Conservation (phyloP, 1,284 basidiomycete genomes). For the Melampsora americana region DNA sequence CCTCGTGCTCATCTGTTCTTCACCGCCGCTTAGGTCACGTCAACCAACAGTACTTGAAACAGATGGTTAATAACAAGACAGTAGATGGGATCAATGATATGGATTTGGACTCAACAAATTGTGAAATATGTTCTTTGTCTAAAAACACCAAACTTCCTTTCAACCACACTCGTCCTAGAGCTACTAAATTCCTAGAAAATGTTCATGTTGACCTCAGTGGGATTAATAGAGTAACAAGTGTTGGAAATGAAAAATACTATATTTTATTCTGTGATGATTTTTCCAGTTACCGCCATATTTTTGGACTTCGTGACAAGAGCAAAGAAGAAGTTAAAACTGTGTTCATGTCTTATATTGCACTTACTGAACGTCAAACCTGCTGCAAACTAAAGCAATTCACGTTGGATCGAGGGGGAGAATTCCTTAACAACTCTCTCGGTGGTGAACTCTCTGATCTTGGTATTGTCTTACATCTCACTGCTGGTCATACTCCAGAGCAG, state of each 20-base stretch:
- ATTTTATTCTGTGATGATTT: not conserved
- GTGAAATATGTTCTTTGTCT: not conserved
- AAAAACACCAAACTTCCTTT: not conserved
- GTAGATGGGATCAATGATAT: no score
- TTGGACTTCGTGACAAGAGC: not conserved
- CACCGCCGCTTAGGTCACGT: no score
- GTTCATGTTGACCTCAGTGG: not conserved
- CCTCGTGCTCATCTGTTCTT: no score
- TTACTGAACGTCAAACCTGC: not conserved
- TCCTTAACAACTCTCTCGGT: not conserved
- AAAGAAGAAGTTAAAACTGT: not conserved
- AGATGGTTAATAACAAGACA: not conserved
- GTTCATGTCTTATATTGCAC: not conserved
- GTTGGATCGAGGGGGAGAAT: no score
- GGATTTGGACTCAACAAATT: no score
- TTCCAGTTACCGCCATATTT: not conserved
- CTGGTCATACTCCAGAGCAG: not conserved
- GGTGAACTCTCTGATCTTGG: not conserved
- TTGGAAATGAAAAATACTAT: not conserved
- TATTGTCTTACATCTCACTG: not conserved
- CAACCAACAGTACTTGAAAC: not conserved
- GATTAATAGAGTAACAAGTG: not conserved
- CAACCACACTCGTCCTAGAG: not conserved
- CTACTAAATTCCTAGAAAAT: not conserved
- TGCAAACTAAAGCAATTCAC: not conserved